Evolutionary conservation across 805 yeast species (phyloP), one percentile per base, ranked within the genome.

Genomic region (Schwanniomyces vanrijiae): DNA sequence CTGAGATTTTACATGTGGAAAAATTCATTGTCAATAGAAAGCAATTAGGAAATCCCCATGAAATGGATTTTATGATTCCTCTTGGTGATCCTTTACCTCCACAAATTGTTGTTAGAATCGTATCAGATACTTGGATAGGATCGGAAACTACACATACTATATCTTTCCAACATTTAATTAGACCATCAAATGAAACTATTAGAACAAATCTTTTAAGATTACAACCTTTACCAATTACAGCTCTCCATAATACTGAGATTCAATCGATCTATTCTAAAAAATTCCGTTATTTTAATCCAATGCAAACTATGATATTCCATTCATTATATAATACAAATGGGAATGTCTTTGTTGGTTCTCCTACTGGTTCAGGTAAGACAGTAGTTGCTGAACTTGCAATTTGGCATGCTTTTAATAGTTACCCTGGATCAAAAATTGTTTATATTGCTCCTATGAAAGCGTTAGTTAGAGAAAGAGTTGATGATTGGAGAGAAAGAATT

Each of bases 361-460:
- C 99, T 2, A 94, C 99, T 2, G 99, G 99, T 20, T 92, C 97
- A 0, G 99, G 99, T 55, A 94, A 94, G 65, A 94, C 99, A 0
- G 86, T 94, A 28, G 98, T 95, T 24, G 96, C 98, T 0, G 99
- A 94, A 61, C 68, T 94, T 46, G 98, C 98, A 0, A 88, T 94
- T 13, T 94, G 98, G 97, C 92, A 90, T 62, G 97, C 99, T 0
- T 87, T 92, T 63, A 81, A 78, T 40, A 86, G 87, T 40, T 83
- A 77, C 48, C 97, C 97, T 0, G 81, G 84, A 9, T 81, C 89
- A 1, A 90, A 90, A 55, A 77, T 88, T 21, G 92, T 88, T 6
- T 88, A 88, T 60, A 86, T 88, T 68, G 95, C 95, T 0, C 95
- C 95, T 1, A 88, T 88, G 95, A 88, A 88, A 56, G 95, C 95